Conservation (phyloP, 257 asterid genomes). For the Petrea volubilis region DNA sequence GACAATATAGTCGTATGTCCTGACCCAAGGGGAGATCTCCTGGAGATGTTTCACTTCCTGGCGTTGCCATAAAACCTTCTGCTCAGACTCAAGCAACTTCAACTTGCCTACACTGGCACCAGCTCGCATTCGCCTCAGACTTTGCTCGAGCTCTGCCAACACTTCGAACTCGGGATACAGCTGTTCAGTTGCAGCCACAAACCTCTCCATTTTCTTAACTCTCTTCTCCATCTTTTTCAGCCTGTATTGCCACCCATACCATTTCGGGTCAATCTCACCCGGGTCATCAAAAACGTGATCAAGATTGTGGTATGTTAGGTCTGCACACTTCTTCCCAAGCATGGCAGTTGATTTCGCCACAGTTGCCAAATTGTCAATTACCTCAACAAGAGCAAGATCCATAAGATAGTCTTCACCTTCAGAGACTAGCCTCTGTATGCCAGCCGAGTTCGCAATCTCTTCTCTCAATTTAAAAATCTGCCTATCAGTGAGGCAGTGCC, state of each 20-base stretch:
- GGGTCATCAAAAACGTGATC: constrained; percentile 51
- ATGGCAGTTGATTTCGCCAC: constrained; percentile 49
- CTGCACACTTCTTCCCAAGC: constrained; percentile 60
- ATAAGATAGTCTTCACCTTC: constrained; percentile 51
- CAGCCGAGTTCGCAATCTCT: constrained; percentile 53
- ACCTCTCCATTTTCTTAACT: constrained; percentile 70
- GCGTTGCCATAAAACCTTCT: constrained; percentile 62
- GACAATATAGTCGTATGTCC: constrained; percentile 59
- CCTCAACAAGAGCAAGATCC: constrained; percentile 65
- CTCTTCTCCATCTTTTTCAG: constrained; percentile 73
- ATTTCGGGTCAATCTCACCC: constrained; percentile 43
- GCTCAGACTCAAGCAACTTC: constrained; percentile 56
- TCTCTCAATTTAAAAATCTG: constrained; percentile 50
- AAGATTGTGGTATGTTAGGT: constrained; percentile 56
- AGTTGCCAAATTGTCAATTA: constrained; percentile 43
- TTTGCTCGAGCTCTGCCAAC: constrained; percentile 60
- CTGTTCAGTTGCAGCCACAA: constrained; percentile 60
- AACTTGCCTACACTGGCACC: constrained; percentile 42
- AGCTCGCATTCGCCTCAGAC: constrained; percentile 43
- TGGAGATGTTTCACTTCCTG: constrained; percentile 69
- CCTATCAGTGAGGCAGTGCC: constrained; percentile 55
- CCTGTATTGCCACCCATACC: constrained; percentile 60
- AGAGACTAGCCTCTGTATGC: constrained; percentile 58
- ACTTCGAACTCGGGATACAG: constrained; percentile 61
- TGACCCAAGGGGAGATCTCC: constrained; percentile 72